phyloP scores from a whole-genome alignment of 495 filamentous ascomycete species.

The Penicillium tannophilum region DNA sequence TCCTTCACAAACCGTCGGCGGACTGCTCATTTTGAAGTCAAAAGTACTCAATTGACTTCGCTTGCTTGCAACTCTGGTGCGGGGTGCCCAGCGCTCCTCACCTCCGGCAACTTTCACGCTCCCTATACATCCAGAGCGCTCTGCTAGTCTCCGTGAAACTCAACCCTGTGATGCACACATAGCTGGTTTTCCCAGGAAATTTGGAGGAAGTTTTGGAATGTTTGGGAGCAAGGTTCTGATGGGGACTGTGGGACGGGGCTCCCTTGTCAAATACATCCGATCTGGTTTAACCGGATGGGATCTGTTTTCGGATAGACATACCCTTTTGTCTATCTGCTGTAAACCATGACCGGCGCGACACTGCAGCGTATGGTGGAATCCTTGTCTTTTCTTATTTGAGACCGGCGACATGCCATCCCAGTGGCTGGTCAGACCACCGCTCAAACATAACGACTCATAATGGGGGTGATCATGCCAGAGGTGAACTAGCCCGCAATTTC shows the following conservation, averaged over 20 bases:
- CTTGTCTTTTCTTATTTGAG: not conserved
- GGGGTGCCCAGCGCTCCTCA: not conserved
- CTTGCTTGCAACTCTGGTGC: not conserved
- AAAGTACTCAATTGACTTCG: not conserved
- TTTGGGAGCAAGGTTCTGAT: not conserved
- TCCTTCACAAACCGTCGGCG: not conserved
- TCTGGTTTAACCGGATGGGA: conserved; percentile 1
- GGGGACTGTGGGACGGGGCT: not conserved
- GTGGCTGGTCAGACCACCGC: not conserved
- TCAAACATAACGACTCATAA: not conserved
- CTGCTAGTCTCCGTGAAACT: not conserved
- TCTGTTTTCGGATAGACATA: conserved; percentile 5
- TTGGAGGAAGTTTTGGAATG: not conserved
- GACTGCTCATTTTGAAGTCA: not conserved
- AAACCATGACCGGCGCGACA: conserved; percentile 13
- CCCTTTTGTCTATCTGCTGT: conserved; percentile 20
- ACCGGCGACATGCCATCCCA: not conserved
- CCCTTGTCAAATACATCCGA: conserved; percentile 1
- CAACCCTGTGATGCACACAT: not conserved
- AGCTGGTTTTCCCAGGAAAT: not conserved
- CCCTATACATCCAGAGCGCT: not conserved
- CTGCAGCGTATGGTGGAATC: not conserved
- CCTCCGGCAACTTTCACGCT: not conserved
- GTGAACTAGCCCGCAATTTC: not conserved
- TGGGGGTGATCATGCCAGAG: not conserved